Percentiles rank a stretch among this genome's conserved stretches.
Evolutionary conservation across 2,329 filamentous ascomycete genomes (phyloP).

Genomic region (Fusarium sp.): DNA sequence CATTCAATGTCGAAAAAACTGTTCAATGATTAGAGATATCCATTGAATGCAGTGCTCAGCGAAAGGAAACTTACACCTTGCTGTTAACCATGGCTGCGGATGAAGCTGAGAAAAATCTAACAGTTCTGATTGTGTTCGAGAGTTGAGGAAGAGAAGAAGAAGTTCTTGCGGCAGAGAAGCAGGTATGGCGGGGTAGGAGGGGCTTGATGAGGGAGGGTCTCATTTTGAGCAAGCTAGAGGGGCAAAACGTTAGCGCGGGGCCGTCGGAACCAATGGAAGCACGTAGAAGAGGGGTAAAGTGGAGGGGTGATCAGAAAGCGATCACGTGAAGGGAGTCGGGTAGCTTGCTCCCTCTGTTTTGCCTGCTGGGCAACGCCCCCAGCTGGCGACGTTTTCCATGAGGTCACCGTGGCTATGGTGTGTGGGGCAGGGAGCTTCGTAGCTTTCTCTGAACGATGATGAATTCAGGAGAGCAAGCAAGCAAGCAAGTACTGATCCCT

Average conservation of each 20-base stretch:
- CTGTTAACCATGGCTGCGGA: slow-evolving; percentile 75
- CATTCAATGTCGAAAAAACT: slow-evolving; percentile 80
- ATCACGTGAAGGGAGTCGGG: slow-evolving; percentile 49
- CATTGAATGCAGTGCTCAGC: slow-evolving; percentile 18
- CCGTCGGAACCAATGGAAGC: slow-evolving; percentile 45
- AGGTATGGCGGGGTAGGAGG: slow-evolving; percentile 61
- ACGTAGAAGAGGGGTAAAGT: slow-evolving; percentile 5
- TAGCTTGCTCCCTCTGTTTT: slow-evolving; percentile 35
- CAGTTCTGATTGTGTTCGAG: slow-evolving; percentile 54
- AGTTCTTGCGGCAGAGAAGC: slow-evolving; percentile 55
- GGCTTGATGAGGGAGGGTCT: slow-evolving; percentile 59
- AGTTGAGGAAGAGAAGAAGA: slow-evolving; percentile 58
- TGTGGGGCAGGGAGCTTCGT: slow-evolving; percentile 37
- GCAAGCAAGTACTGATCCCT: slow-evolving; percentile 20
- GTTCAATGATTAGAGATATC: slow-evolving; percentile 40
- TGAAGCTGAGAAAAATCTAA: slow-evolving; percentile 64
- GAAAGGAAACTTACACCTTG: slow-evolving; percentile 69
- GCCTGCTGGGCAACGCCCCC: slow-evolving; percentile 5
- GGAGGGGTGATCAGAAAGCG: slow-evolving; percentile 28
- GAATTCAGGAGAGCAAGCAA: slow-evolving; percentile 17
- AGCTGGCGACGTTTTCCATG: slow-evolving; percentile 34
- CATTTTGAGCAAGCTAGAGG: slow-evolving; percentile 59
- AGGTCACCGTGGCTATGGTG: slow-evolving; percentile 44
- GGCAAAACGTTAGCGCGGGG: slow-evolving; percentile 55
- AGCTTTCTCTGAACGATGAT: slow-evolving; percentile 36